Evolutionary conservation across 2,329 filamentous ascomycete species (phyloP).

Genomic region (Talaromyces pinophilus): DNA sequence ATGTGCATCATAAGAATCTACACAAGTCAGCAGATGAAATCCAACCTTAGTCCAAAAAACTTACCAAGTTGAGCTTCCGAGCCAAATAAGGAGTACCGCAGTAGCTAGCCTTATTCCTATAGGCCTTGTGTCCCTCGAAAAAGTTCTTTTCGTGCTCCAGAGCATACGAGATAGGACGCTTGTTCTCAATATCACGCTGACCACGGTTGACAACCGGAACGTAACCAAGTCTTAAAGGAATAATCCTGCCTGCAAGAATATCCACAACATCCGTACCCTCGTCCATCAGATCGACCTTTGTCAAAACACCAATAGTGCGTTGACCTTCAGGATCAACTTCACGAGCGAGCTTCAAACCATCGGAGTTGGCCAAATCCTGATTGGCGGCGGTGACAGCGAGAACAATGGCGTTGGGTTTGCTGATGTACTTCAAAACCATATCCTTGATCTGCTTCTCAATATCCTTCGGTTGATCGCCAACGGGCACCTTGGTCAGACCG

Average conservation of each 20-base stretch:
- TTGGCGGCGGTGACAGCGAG: slow-evolving; percentile 95
- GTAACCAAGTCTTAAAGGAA: slow-evolving; percentile 90
- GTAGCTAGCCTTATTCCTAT: slow-evolving; percentile 97
- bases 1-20: slow-evolving; percentile 99
- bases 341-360: slow-evolving; percentile 91
- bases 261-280: slow-evolving; percentile 97
- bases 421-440: slow-evolving; percentile 98
- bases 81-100: slow-evolving; percentile 97
- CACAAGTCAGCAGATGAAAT: neutral
- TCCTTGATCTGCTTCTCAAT: slow-evolving; percentile 96
- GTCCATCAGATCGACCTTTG: slow-evolving; percentile 99
- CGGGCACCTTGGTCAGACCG: slow-evolving; percentile 92
- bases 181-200: slow-evolving; percentile 97
- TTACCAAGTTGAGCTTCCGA: slow-evolving; percentile 84
- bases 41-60: slow-evolving; percentile 24
- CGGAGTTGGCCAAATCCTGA: slow-evolving; percentile 97
- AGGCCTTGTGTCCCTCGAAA: slow-evolving; percentile 98
- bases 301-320: slow-evolving; percentile 95
- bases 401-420: slow-evolving; percentile 97
- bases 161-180: slow-evolving; percentile 86
- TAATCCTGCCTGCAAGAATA: slow-evolving; percentile 95
- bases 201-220: slow-evolving; percentile 97
- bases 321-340: slow-evolving; percentile 98
- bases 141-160: slow-evolving; percentile 94
- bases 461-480: slow-evolving; percentile 93